Percentiles rank a stretch among this genome's conserved stretches.
Evolutionary conservation across 768 basidiomycete species (phyloP).

Genomic region (Amanita rubescens): DNA sequence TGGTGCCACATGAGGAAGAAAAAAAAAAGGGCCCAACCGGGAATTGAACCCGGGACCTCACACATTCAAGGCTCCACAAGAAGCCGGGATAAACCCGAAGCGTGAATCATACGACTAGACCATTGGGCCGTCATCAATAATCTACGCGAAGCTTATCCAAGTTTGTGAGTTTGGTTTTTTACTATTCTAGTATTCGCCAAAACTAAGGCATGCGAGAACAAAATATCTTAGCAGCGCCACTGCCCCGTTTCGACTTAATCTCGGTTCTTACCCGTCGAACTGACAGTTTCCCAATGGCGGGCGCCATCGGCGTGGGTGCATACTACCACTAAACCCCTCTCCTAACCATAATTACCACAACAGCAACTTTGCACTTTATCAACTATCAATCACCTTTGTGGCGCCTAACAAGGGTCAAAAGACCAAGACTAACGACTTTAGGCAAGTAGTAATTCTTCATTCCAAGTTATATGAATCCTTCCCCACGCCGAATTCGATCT

Average conservation of each 20-base stretch:
- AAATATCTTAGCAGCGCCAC: too few relatives aligned
- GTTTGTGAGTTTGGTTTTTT: background rate
- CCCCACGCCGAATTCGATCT: too few relatives aligned
- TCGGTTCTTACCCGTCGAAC: too few relatives aligned
- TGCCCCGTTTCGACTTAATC: too few relatives aligned
- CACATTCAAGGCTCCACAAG: constrained; percentile 11
- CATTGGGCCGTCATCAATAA: constrained; percentile 10
- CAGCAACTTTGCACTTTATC: background rate
- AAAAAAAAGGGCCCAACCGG: constrained; percentile 19
- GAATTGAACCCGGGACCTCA: constrained; percentile 25
- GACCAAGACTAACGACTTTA: background rate
- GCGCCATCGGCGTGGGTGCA: too few relatives aligned
- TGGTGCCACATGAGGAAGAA: background rate
- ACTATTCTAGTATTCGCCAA: too few relatives aligned
- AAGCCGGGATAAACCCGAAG: constrained; percentile 17
- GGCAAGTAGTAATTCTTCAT: background rate
- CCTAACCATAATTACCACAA: too few relatives aligned
- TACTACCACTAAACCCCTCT: too few relatives aligned
- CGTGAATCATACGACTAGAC: constrained; percentile 25
- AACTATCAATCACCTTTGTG: background rate
- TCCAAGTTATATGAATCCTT: background rate
- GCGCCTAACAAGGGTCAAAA: background rate
- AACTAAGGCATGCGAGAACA: too few relatives aligned
- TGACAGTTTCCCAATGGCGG: too few relatives aligned
- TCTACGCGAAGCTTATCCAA: background rate